Evolutionary conservation across 2,329 filamentous ascomycete genomes (phyloP), one percentile per base, ranked within the genome.

Genomic region (Exophiala xenobiotica): DNA sequence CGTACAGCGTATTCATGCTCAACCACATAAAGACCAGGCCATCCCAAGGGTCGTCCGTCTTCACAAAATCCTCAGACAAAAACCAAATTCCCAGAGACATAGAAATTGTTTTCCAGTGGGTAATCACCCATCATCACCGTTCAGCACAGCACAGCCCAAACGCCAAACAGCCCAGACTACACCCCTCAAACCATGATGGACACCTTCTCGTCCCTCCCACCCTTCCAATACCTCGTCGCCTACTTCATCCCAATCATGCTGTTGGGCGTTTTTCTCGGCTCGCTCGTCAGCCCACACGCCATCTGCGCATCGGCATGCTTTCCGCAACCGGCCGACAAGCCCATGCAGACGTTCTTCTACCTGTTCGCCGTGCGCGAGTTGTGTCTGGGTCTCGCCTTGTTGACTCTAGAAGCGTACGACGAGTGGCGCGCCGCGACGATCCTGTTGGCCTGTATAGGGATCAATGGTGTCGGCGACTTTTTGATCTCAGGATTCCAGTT

Each of bases 401-500:
- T 47, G 6, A 11, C 37, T 11, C 26, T 53, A 3, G 20, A 31
- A n/a, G 45, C 37, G 9, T 48, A 38, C 37, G 31, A 48, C 8
- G 35, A 53, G 11, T 53, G 50, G 50, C 23, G 38, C 2, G 44
- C 44, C 8, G 50, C 33, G 37, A 29, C 27, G 12, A 38, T 48
- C 20, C 12, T 48, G 23, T 8, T 53, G 26, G 50, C 26, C 9
- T 49, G 38, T 40, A 9, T 43, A 35, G 22, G 45, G 20, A 11
- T 53, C 6, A 49, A 49, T 24, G 50, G 50, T 7, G 12, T 44
- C 14, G 19, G 44, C 23, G 50, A 53, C 38, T 53, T 48, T 29
- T 29, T 39, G 3, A 14, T 48, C 12, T 29, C 41, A 6, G 38
- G 38, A 22, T 9, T 39, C 7, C 12, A 37, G 27, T 18, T 33